These are phyloP conservation scores for Echinosophora koreensis DNA, from an alignment of 306 rosid species.

Conservation along the genomic window DNA sequence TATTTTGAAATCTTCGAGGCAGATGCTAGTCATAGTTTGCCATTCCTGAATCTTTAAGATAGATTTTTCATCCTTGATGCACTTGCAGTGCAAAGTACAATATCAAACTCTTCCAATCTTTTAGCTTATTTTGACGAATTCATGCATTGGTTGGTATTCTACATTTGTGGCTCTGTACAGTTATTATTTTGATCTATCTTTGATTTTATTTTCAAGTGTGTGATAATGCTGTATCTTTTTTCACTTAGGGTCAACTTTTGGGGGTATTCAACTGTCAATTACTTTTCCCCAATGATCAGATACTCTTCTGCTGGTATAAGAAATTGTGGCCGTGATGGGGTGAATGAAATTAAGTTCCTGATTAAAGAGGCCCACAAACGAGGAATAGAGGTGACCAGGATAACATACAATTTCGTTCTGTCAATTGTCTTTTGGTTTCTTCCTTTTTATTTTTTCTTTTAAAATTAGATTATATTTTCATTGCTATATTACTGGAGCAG, in stretches of 20 bases:
- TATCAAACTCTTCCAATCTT: neutral
- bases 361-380: constrained; percentile 92
- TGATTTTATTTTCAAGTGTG: constrained; percentile 9
- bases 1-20: constrained; percentile 14
- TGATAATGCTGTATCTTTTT: constrained; percentile 41
- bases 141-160: constrained; percentile 27
- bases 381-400: constrained; percentile 85
- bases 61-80: constrained; percentile 33
- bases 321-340: constrained; percentile 84
- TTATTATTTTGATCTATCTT: constrained; percentile 16
- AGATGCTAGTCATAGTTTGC: constrained; percentile 15
- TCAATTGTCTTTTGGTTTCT: constrained; percentile 5
- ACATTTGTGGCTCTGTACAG: constrained; percentile 4
- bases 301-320: constrained; percentile 80
- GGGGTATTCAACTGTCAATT: constrained; percentile 96
- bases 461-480: constrained; percentile 35
- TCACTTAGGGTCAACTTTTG: constrained; percentile 86
- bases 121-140: constrained; percentile 13
- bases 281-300: constrained; percentile 95
- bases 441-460: neutral
- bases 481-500: constrained; percentile 59
- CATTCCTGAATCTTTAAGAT: constrained; percentile 3
- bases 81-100: constrained; percentile 10
- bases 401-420: constrained; percentile 23
- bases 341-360: constrained; percentile 85